Base-by-base conservation (phyloP, 2,329 filamentous ascomycete species). In the Hypocrella siamensis region DNA sequence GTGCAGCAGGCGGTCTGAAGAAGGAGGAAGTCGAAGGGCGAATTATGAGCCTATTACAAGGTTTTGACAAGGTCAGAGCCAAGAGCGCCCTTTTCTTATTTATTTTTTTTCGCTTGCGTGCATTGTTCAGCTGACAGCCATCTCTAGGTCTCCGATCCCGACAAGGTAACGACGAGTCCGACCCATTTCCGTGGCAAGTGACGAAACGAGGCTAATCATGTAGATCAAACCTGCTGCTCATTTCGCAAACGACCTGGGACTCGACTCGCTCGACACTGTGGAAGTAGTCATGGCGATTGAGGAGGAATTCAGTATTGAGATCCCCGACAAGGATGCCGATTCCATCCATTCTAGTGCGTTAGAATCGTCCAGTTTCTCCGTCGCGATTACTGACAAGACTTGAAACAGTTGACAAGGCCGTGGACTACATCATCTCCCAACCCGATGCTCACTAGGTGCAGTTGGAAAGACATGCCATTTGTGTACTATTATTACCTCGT, bases 201-300 rank as follows among this genome's bases (percentile, higher is more conserved):
- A n/a, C n/a, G n/a, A n/a, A n/a, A n/a, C n/a, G n/a, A n/a, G n/a
- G 26, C 47, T 46, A 31, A 21, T 18, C 28, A 31, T 36, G 33
- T 40, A 96, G 88, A 83, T 98, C 56, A 83, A 76, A 51, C 63
- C 73, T 41, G 68, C 65, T 33, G 79, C 88, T 37, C 86, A 96
- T 72, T 98, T 98, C 64, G 72, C 84, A 54, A 96, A 94, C 59
- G 88, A 98, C 63, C 80, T 98, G 42, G 90, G 86, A 43, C 69
- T 98, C 50, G 90, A 98, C 67, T 92, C 81, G 63, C 73, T 98
- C 59, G 90, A 98, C 60, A 94, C 90, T 41, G 90, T 98, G 42
- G 90, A 98, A 70, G 90, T 98, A 45, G 90, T 98, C 49, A 98
- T 98, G 90, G 90, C 90, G 44, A 96, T 98, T 62, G 90, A 98